Evolutionary conservation across 2,329 filamentous ascomycete genomes (phyloP), one percentile per base, ranked within the genome.

Genomic region (Neofusicoccum parvum): DNA sequence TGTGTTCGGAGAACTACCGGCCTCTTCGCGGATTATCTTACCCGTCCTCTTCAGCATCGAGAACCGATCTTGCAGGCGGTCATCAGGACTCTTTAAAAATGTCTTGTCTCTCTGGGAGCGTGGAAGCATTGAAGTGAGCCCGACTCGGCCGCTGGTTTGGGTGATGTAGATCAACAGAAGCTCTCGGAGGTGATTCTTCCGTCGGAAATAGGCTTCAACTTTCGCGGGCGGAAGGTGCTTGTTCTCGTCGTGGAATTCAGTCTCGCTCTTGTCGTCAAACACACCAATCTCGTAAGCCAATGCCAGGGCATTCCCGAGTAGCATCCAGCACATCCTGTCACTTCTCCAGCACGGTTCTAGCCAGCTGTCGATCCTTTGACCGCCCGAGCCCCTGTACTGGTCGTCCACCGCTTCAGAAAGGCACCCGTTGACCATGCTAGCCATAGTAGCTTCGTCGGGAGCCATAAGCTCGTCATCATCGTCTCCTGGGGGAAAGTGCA

Each of bases 261-360:
- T 78, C 71, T 94, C 91, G 66, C 91, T 92, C 69, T 94, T 92
- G 66, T 94, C 88, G 70, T 98, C 95, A 71, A 98, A 99, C 2
- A 99, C 92, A 11, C 95, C 95, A 37, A 99, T 87, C 77, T 99
- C 95, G 70, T 96, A 96, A 0, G 92, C 92, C 43, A 98, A 82
- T 1, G 93, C 91, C 82, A 94, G 91, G 14, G 92, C 93, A 43
- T 93, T 96, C 73, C 92, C 96, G 36, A 98, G 85, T 14, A 98
- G 82, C 92, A 97, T 97, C 94, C 94, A 97, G 74, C 92, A 96
- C 92, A 97, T 96, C 64, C 93, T 90, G 73, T 97, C 94, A 67
- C 81, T 83, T 71, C 94, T 86, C 92, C 94, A 97, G 9, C 92
- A 94, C 2, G 95, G 95, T 76, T 99, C 95, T 3, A 98, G 87